Percentiles rank a stretch among this genome's conserved stretches.
phyloP scores from a whole-genome alignment of 768 basidiomycete genomes.

The Pleurotus salmoneostramineus region DNA sequence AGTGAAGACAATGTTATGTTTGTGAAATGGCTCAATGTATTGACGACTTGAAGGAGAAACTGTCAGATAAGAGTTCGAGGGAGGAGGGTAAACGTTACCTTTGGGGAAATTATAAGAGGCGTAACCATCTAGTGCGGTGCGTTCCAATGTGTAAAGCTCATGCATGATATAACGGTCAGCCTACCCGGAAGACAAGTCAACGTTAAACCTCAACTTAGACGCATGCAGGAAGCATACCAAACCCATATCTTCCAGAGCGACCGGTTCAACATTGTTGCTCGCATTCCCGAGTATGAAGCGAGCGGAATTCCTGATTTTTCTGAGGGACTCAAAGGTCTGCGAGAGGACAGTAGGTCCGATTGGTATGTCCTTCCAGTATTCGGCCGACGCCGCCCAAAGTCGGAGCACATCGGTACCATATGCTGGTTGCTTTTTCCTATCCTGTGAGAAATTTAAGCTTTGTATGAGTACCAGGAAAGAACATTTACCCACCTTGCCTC shows the following conservation, averaged over 20 bases:
- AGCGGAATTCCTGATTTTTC: constrained; percentile 83
- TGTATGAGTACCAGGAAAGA: neutral
- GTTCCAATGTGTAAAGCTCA: constrained; percentile 73
- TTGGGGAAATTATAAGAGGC: constrained; percentile 73
- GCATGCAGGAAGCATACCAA: constrained; percentile 37
- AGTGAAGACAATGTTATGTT: constrained; percentile 84
- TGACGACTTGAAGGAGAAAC: constrained; percentile 51
- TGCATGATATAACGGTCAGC: constrained; percentile 85
- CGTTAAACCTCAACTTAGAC: too few species aligned
- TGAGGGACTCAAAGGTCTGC: constrained; percentile 69
- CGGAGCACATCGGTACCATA: constrained; percentile 87
- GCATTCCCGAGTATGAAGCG: constrained; percentile 84
- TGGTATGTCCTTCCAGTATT: constrained; percentile 85
- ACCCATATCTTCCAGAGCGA: constrained; percentile 47
- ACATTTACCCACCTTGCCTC: constrained; percentile 55
- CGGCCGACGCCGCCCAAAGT: constrained; percentile 88
- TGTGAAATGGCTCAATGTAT: constrained; percentile 69
- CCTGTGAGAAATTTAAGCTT: constrained; percentile 29
- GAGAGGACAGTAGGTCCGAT: constrained; percentile 76
- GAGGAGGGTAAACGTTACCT: constrained; percentile 41
- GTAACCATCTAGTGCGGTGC: constrained; percentile 65
- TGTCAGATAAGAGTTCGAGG: constrained; percentile 6
- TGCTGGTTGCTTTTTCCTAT: constrained; percentile 66
- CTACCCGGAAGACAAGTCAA: constrained; percentile 31
- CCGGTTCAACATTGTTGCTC: constrained; percentile 18